phyloP scores from a whole-genome alignment of 2,329 filamentous ascomycete species.

The Penicillium sp. region DNA sequence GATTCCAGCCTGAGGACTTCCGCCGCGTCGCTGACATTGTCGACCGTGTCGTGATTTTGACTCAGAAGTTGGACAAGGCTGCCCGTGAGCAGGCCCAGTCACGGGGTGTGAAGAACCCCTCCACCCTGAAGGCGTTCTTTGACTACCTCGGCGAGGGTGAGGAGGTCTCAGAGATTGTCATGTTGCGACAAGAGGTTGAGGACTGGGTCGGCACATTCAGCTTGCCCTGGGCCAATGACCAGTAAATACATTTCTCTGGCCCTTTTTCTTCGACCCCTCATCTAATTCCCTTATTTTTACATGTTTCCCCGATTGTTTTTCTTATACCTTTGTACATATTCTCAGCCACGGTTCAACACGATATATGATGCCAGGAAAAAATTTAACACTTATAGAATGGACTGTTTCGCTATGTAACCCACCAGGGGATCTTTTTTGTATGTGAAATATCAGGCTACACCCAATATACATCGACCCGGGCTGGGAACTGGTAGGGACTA shows the following conservation, averaged over 20 bases:
- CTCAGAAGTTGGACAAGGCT: slow-evolving; percentile 66
- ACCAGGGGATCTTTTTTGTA: too few relatives aligned
- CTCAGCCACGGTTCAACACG: slow-evolving; percentile 19
- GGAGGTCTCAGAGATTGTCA: slow-evolving; percentile 74
- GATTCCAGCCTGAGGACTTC: slow-evolving; percentile 87
- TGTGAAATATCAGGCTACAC: too few relatives aligned
- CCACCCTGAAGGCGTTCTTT: slow-evolving; percentile 98
- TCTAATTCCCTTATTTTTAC: background rate
- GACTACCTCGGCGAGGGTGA: slow-evolving; percentile 76
- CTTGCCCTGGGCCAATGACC: slow-evolving; percentile 68
- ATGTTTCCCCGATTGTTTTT: slow-evolving; percentile 1
- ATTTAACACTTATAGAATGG: background rate
- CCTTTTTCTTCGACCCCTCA: too few relatives aligned
- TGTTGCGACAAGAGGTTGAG: slow-evolving; percentile 82
- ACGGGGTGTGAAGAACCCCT: slow-evolving; percentile 84
- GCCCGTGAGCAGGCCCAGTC: slow-evolving; percentile 68
- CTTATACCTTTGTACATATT: slow-evolving; percentile 15
- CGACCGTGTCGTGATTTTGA: slow-evolving; percentile 73
- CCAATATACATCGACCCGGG: too few relatives aligned
- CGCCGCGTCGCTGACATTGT: slow-evolving; percentile 78
- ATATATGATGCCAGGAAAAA: slow-evolving; percentile 17
- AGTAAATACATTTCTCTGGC: slow-evolving; percentile 22
- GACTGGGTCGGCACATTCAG: slow-evolving; percentile 86
- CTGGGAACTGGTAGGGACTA: too few relatives aligned
- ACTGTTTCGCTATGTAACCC: too few relatives aligned